A percentile compares a stretch with the other conserved stretches of the same genome.
phyloP scores from a whole-genome alignment of 129 eudicot genomes.

The Saussurea involucrata region DNA sequence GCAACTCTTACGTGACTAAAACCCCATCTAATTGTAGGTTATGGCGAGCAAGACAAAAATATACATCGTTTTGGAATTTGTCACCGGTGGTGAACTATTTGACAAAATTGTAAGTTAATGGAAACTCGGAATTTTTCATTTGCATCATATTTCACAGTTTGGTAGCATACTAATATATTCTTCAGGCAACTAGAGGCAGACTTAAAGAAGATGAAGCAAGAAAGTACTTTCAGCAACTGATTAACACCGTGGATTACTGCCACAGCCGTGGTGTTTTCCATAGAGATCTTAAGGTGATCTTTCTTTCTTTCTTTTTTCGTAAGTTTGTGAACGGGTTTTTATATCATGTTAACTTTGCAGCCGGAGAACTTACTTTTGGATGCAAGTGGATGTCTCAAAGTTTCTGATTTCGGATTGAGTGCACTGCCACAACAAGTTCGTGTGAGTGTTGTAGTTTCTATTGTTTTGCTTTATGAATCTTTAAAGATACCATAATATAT shows the following conservation, averaged over 20 bases:
- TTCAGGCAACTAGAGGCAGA: slow-evolving; percentile 84
- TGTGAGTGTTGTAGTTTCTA: slow-evolving; percentile 38
- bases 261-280: slow-evolving; percentile 99
- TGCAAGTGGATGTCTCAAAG: slow-evolving; percentile 73
- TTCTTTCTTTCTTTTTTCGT: not conserved
- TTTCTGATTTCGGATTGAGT: slow-evolving; percentile 93
- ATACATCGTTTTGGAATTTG: slow-evolving; percentile 86
- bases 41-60: slow-evolving; percentile 94
- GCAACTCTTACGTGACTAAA: slow-evolving; percentile 12
- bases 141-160: not conserved
- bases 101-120: slow-evolving; percentile 83
- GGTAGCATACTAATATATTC: not conserved
- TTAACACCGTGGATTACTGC: slow-evolving; percentile 95
- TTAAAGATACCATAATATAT: too few relatives aligned
- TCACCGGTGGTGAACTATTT: slow-evolving; percentile 95
- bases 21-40: slow-evolving; percentile 45
- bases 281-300: slow-evolving; percentile 85
- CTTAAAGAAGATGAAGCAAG: slow-evolving; percentile 99
- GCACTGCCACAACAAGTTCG: slow-evolving; percentile 92
- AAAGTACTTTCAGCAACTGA: slow-evolving; percentile 93
- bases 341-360: slow-evolving; percentile 31
- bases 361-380: slow-evolving; percentile 86
- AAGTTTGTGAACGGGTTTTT: not conserved
- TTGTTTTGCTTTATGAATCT: too few relatives aligned
- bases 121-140: slow-evolving; percentile 1